Evolutionary conservation across 148 eudicot species (phyloP).

Genomic region (Chenopodium quinoa): DNA sequence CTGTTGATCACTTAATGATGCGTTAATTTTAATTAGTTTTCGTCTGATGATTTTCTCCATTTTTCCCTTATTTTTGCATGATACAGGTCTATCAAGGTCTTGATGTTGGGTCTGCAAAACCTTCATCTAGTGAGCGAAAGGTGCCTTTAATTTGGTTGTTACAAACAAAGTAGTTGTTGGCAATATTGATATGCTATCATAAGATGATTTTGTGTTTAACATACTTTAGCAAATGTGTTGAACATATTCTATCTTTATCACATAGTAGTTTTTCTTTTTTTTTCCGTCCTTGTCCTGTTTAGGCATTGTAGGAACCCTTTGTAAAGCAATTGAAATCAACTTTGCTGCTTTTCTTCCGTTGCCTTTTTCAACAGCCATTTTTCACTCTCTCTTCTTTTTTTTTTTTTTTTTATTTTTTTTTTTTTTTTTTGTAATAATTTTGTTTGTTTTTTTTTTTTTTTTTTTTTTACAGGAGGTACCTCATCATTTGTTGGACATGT

Average conservation of each 20-base stretch:
- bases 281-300: neutral
- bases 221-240: too few relatives aligned
- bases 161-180: slow-evolving; percentile 15
- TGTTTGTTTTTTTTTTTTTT: neutral
- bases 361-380: neutral
- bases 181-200: slow-evolving; percentile 10
- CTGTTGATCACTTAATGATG: neutral
- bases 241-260: too few relatives aligned
- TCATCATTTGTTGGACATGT: slow-evolving; percentile 87
- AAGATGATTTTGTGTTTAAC: neutral
- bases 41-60: neutral
- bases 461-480: slow-evolving; percentile 69
- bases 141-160: slow-evolving; percentile 36
- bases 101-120: slow-evolving; percentile 96
- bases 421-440: too few relatives aligned
- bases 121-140: slow-evolving; percentile 73
- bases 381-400: neutral
- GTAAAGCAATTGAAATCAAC: neutral
- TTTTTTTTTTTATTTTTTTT: neutral
- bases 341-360: neutral
- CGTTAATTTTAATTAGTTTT: neutral
- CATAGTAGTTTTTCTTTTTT: too few relatives aligned
- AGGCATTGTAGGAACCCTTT: neutral
- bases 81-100: slow-evolving; percentile 90
- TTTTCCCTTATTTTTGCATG: neutral